Percentiles rank a stretch among this genome's conserved stretches.
Evolutionary conservation across 1,139 yeast species (phyloP).

Genomic region (Hyphopichia buzzinii): DNA sequence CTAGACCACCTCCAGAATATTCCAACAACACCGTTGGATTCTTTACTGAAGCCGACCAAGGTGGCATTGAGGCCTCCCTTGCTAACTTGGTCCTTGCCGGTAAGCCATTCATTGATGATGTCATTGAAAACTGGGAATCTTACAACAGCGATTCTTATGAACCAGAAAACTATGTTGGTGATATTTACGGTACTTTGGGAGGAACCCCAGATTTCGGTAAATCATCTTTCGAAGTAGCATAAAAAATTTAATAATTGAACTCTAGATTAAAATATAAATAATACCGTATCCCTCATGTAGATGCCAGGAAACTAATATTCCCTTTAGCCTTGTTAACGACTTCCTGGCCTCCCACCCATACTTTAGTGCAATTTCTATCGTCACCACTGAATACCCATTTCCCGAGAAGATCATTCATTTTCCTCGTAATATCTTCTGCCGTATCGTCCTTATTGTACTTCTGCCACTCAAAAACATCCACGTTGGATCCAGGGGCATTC

Average conservation of each 20-base stretch:
- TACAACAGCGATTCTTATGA: conserved; percentile 32
- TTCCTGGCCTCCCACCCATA: conserved; percentile 78
- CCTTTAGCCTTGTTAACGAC: conserved; percentile 50
- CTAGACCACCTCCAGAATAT: conserved; percentile 52
- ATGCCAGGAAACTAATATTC: no score
- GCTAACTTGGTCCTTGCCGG: conserved; percentile 57
- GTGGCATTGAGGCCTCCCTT: conserved; percentile 51
- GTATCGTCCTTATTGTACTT: conserved; percentile 7
- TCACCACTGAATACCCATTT: conserved; percentile 97
- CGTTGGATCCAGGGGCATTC: conserved; percentile 45
- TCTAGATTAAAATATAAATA: no score
- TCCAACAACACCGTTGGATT: conserved; percentile 44
- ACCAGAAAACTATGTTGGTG: conserved; percentile 59
- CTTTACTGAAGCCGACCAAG: conserved; percentile 50
- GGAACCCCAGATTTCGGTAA: conserved; percentile 31
- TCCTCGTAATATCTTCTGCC: conserved; percentile 14
- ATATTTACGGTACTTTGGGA: conserved; percentile 53
- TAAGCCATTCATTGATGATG: conserved; percentile 52
- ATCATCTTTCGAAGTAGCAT: conserved; percentile 17
- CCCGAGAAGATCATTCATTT: conserved; percentile 58
- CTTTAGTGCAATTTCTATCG: conserved; percentile 77
- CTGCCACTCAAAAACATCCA: conserved; percentile 80
- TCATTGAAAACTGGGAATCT: conserved; percentile 51
- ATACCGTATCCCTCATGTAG: no score
- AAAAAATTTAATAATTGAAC: no score